These are phyloP conservation scores for Hypoxylon fragiforme DNA, from an alignment of 495 filamentous ascomycete species.

Conservation along the genomic window DNA sequence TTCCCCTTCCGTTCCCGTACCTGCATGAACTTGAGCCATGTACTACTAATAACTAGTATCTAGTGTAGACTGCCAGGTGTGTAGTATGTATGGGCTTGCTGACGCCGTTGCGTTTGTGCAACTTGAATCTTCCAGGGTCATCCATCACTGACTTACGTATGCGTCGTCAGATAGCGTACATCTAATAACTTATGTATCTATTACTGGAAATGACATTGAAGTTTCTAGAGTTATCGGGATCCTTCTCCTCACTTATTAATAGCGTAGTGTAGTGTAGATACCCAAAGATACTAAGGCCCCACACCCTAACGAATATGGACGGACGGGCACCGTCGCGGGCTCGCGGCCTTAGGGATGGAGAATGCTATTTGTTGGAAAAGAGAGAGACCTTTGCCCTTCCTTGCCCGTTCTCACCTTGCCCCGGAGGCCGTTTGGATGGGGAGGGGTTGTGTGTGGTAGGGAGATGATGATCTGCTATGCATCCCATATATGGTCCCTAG, in stretches of 20 bases:
- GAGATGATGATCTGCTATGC: slow-evolving; percentile 30
- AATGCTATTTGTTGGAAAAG: slow-evolving; percentile 22
- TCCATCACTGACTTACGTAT: too few relatives aligned
- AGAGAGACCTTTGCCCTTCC: too few relatives aligned
- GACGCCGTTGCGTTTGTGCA: slow-evolving; percentile 14
- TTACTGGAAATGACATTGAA: slow-evolving; percentile 6
- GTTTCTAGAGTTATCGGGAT: background rate
- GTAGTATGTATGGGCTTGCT: too few relatives aligned
- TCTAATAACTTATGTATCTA: too few relatives aligned
- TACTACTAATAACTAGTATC: too few relatives aligned
- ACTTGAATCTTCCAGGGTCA: slow-evolving; percentile 8
- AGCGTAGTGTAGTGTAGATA: too few relatives aligned
- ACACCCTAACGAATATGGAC: too few relatives aligned
- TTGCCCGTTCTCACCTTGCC: slow-evolving; percentile 5
- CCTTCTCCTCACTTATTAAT: slow-evolving; percentile 1
- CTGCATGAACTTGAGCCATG: slow-evolving; percentile 2
- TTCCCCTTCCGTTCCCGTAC: too few relatives aligned
- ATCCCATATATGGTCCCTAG: slow-evolving; percentile 16
- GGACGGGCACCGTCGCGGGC: slow-evolving; percentile 20
- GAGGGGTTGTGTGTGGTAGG: too few relatives aligned
- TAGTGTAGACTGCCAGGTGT: too few relatives aligned
- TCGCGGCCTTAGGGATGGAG: slow-evolving; percentile 22
- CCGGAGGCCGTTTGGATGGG: slow-evolving; percentile 13
- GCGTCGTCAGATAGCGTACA: too few relatives aligned
- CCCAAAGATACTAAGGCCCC: slow-evolving; percentile 24